A percentile compares a stretch with the other conserved stretches of the same genome.
Conservation (phyloP, 2,329 filamentous ascomycete species). For the Juglanconis juglandina region DNA sequence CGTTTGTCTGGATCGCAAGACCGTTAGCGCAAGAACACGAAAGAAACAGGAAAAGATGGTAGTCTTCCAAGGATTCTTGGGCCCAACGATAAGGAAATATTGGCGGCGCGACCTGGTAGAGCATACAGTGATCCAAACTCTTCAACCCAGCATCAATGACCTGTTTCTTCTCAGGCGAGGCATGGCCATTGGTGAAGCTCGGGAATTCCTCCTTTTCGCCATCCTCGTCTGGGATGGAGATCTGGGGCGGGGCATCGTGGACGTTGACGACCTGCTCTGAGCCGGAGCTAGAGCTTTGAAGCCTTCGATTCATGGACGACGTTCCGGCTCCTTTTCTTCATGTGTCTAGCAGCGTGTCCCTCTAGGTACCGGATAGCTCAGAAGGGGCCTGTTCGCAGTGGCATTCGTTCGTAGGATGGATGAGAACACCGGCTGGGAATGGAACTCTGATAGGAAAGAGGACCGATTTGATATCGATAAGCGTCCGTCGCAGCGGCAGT, state of each 20-base stretch:
- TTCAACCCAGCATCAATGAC: conserved; percentile 71
- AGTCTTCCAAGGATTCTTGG: neutral
- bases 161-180: conserved; percentile 19
- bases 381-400: neutral
- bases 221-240: conserved; percentile 14
- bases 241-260: conserved; percentile 11
- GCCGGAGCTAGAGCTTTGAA: conserved; percentile 28
- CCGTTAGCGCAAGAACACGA: conserved; percentile 6
- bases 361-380: neutral
- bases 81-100: neutral
- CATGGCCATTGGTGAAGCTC: conserved; percentile 8
- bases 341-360: conserved; percentile 1
- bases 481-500: neutral
- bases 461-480: conserved; percentile 8
- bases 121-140: conserved; percentile 74
- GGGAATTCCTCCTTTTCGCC: conserved; percentile 33
- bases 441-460: neutral
- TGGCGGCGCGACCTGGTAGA: neutral
- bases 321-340: conserved; percentile 11
- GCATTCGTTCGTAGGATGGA: conserved; percentile 3
- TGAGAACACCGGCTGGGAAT: neutral
- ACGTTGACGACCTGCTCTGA: conserved; percentile 19
- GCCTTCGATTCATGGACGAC: conserved; percentile 25
- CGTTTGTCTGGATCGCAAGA: conserved; percentile 62
- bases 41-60: neutral